Evolutionary conservation across 2,329 filamentous ascomycete species (phyloP).

Genomic region (Talaromyces sp.): DNA sequence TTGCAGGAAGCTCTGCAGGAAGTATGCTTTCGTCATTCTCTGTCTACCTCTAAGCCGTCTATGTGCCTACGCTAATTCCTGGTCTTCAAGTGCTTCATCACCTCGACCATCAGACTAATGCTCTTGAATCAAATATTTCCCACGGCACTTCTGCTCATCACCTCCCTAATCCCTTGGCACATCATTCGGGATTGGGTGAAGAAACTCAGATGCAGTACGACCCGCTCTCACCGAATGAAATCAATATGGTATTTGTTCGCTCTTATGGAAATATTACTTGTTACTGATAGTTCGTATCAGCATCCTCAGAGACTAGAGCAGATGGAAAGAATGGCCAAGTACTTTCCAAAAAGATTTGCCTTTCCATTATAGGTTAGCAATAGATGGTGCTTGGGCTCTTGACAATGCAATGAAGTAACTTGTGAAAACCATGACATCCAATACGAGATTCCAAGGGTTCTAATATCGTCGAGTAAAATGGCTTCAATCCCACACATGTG

Average conservation of each 20-base stretch:
- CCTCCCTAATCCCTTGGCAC: background rate
- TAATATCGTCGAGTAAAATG: background rate
- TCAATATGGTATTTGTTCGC: background rate
- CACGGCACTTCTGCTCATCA: background rate
- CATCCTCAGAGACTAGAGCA: constrained; percentile 1
- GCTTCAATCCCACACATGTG: background rate
- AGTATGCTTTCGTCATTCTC: background rate
- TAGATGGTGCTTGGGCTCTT: background rate
- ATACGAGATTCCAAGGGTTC: background rate
- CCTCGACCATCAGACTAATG: background rate
- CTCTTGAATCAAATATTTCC: background rate
- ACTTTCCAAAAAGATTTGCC: constrained; percentile 6
- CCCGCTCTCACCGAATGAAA: background rate
- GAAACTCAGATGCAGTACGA: background rate
- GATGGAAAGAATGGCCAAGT: constrained; percentile 4
- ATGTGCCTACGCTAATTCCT: background rate
- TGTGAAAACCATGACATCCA: background rate
- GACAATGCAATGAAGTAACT: no score
- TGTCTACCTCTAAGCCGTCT: background rate
- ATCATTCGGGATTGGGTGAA: background rate
- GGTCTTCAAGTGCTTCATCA: background rate
- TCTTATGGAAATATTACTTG: background rate
- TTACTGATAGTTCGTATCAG: background rate
- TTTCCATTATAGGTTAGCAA: background rate
- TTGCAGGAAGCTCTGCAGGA: background rate